Base-by-base conservation (phyloP, 176 grass and related monocot species). In the Calamus simplicifolius region DNA sequence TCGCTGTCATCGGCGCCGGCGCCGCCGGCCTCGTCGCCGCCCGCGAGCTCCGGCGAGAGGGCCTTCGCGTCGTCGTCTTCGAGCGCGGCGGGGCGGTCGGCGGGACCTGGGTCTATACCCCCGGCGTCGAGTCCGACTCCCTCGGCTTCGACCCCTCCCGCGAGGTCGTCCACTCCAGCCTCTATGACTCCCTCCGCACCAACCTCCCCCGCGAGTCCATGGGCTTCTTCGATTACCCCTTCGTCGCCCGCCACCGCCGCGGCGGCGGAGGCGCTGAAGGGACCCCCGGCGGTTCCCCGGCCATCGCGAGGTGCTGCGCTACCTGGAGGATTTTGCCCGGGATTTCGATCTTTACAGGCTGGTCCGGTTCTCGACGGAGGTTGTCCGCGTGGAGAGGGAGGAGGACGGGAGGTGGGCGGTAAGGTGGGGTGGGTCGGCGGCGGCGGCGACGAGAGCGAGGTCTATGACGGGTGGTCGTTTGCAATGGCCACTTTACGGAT, bases 221-320 rank as follows among this genome's bases (percentile, higher is more conserved):
- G 93, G 84, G 84, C 18, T 97, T 88, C 68, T 68, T 85, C 16
- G 93, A 97, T 66, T 97, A 85, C 69, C 93, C 93, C 28, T 97
- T 91, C 27, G 26, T 6, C 61, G 61, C 58, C 50, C 19, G 17
- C 3, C 6, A 6, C 25, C 38, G 43, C 62, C 71, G 48, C 29
- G 75, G 48, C 4, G 81, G 8, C 30, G 30, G 30, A 5, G 6
- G 6, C 1, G 30, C 6, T 10, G 35, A 43, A 13, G 8, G 35
- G 35, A 98, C 48, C 15, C 66, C 18, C 80, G 79, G 50, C 65
- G 81, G 69, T 98, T 91, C 64, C 93, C 87, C 0, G 76, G 78
- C 2, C 93, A 92, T 65, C 49, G 77, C 43, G 93, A 98, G 81
- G 84, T 92, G 51, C 84, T 98, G 15, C 62, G 84, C 2, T 92